phyloP scores from a whole-genome alignment of 352 stramenopile genomes.

The Thalassiosira hispida region DNA sequence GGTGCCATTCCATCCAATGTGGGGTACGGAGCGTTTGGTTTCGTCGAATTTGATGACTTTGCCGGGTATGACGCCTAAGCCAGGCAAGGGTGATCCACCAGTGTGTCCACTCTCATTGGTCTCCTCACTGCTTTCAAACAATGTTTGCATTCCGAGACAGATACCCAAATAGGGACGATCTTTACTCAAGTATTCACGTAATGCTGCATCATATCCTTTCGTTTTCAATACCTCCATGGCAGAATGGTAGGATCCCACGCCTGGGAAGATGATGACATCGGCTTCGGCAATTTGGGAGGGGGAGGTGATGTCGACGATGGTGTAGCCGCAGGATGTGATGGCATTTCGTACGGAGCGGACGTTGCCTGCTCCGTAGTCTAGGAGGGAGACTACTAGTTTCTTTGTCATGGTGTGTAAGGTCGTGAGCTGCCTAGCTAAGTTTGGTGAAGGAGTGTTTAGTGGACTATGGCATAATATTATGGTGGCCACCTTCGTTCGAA shows the following conservation, averaged over 20 bases:
- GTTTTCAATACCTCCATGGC: slow-evolving; percentile 92
- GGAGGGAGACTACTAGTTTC: slow-evolving; percentile 86
- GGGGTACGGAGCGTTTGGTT: slow-evolving; percentile 87
- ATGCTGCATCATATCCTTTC: slow-evolving; percentile 89
- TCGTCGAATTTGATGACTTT: slow-evolving; percentile 90
- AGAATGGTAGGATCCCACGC: slow-evolving; percentile 86
- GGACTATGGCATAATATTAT: too few species aligned
- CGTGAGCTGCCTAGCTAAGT: not conserved
- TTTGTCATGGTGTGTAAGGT: slow-evolving; percentile 8
- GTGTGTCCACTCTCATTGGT: slow-evolving; percentile 56
- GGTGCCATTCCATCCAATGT: slow-evolving; percentile 99
- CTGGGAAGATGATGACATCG: slow-evolving; percentile 87
- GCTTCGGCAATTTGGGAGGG: slow-evolving; percentile 91
- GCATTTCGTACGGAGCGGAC: slow-evolving; percentile 96
- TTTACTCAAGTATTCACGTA: slow-evolving; percentile 88
- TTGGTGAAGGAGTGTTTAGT: too few species aligned
- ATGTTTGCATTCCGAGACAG: slow-evolving; percentile 97
- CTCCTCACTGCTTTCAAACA: slow-evolving; percentile 97
- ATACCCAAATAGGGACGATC: slow-evolving; percentile 95
- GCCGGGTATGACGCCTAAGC: slow-evolving; percentile 93
- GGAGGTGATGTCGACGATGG: slow-evolving; percentile 88
- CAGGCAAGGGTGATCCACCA: slow-evolving; percentile 73
- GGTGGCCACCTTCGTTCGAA: too few species aligned
- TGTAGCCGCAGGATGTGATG: slow-evolving; percentile 89
- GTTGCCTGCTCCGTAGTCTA: slow-evolving; percentile 99